These are phyloP conservation scores for Boletus bicolor DNA, from an alignment of 768 basidiomycete species.

Conservation along the genomic window DNA sequence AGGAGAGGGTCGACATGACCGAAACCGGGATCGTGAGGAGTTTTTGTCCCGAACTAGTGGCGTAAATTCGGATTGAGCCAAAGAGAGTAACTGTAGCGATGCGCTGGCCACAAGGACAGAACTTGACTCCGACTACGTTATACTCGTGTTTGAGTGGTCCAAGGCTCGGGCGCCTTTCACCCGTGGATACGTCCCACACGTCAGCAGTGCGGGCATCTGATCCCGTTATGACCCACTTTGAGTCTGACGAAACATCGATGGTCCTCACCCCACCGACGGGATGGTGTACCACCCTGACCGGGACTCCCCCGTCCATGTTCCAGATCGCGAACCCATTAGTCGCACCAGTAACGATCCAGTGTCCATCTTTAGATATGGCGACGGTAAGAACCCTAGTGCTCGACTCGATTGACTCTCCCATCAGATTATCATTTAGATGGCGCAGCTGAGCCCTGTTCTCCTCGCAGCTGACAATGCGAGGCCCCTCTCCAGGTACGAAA, in stretches of 20 bases:
- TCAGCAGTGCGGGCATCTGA: slow-evolving; percentile 11
- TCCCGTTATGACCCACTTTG: slow-evolving; percentile 19
- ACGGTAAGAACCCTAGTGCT: slow-evolving; percentile 2
- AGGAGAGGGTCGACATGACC: slow-evolving; percentile 3
- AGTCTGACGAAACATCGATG: slow-evolving; percentile 18
- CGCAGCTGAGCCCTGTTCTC: slow-evolving; percentile 10
- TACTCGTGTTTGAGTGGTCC: slow-evolving; percentile 16
- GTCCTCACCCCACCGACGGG: slow-evolving; percentile 9
- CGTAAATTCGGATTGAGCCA: slow-evolving; percentile 17
- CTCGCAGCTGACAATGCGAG: slow-evolving; percentile 10
- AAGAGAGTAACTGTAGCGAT: slow-evolving; percentile 19
- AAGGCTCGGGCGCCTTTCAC: neutral
- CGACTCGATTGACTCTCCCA: slow-evolving; percentile 12
- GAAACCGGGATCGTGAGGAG: slow-evolving; percentile 15
- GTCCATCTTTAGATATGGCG: slow-evolving; percentile 11
- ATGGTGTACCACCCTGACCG: neutral
- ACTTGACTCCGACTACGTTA: slow-evolving; percentile 17
- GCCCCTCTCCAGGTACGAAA: slow-evolving; percentile 1
- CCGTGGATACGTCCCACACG: slow-evolving; percentile 17
- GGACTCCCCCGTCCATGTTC: neutral
- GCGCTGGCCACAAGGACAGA: slow-evolving; percentile 18
- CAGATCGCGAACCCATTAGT: slow-evolving; percentile 14
- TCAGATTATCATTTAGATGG: neutral
- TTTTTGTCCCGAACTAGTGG: slow-evolving; percentile 7
- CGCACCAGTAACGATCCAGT: slow-evolving; percentile 5